A percentile compares a stretch with the other conserved stretches of the same genome.
Conservation (phyloP, 2,329 filamentous ascomycete species). For the Annulohypoxylon truncatum region DNA sequence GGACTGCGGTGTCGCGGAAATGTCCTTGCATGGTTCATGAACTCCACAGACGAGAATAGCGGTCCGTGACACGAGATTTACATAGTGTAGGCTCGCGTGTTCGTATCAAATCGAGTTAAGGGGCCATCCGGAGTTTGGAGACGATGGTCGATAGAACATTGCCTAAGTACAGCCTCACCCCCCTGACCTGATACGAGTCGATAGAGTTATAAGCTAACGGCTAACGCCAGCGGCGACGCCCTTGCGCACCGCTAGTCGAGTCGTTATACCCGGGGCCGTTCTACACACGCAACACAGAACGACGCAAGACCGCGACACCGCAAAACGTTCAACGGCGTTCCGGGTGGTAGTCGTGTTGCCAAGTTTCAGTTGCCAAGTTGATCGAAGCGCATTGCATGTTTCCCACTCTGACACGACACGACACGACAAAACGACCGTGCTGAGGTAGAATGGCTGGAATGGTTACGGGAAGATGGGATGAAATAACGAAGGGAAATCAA, state of each 20-base stretch:
- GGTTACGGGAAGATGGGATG: neutral
- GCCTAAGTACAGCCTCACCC: conserved; percentile 5
- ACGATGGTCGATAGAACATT: neutral
- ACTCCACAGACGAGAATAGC: conserved; percentile 25
- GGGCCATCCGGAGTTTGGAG: neutral
- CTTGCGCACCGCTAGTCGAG: conserved; percentile 27
- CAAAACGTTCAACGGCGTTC: conserved; percentile 8
- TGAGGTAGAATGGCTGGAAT: neutral
- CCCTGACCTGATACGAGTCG: conserved; percentile 21
- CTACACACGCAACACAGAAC: neutral
- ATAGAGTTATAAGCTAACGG: conserved; percentile 18
- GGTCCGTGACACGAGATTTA: conserved; percentile 25
- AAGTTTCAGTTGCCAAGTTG: conserved; percentile 38
- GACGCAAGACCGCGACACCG: neutral
- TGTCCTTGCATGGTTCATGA: conserved; percentile 3
- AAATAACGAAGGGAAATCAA: neutral
- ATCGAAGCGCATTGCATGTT: conserved; percentile 32
- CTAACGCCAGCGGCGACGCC: conserved; percentile 18
- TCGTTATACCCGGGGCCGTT: conserved; percentile 8
- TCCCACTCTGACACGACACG: conserved; percentile 31
- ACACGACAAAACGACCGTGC: neutral
- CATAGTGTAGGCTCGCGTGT: conserved; percentile 24
- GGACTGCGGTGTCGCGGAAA: conserved; percentile 3
- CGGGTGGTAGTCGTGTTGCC: conserved; percentile 24
- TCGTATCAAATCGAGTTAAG: conserved; percentile 11